Base-by-base conservation (phyloP, 2,329 filamentous ascomycete species). In the Trichoderma polysporum region DNA sequence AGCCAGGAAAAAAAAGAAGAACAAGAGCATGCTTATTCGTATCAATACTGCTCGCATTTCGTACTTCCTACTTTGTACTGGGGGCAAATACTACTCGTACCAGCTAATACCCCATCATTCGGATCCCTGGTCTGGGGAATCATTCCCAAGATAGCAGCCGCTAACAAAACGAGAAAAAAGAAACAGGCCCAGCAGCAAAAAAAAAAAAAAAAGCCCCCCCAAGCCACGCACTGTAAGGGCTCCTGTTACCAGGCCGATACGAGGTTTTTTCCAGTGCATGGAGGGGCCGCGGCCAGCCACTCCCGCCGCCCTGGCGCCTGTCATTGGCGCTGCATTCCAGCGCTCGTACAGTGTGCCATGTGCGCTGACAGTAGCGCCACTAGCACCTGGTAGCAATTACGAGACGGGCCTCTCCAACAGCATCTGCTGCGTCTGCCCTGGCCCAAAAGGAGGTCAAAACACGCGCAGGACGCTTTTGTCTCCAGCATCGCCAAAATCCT, bases 401-500 rank as follows among this genome's bases (percentile, higher is more conserved):
- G 41, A 45, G 41, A 39, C 53, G 29, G n/a, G 33, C 33, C 52
- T 56, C 50, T n/a, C 50, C 50, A 54, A 17, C 25, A 45, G 12
- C 22, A 45, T 45, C 22, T 17, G 22, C 41, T 45, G 41, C 41
- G 25, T 17, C 57, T 53, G 50, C 61, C 54, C 63, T 66, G 56
- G 47, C 49, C 63, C 41, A 59, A 60, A 66, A 66, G 56, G 63
- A 58, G 54, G 31, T 25, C 54, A 45, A 66, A 60, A 60, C 45
- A 66, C 56, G 33, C 31, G 52, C 62, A 47, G n/a, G 3, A 27
- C 27, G 17, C 19, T 13, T 41, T 31, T 15, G 10, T 54, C 45
- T 65, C 56, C 56, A 29, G 19, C 61, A 64, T 53, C 35, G 25
- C 33, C 53, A 67, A 45, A n/a, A 45, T 37, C 60, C 35, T 33